Conservation (phyloP, 768 basidiomycete species). For the Inosperma sp. region DNA sequence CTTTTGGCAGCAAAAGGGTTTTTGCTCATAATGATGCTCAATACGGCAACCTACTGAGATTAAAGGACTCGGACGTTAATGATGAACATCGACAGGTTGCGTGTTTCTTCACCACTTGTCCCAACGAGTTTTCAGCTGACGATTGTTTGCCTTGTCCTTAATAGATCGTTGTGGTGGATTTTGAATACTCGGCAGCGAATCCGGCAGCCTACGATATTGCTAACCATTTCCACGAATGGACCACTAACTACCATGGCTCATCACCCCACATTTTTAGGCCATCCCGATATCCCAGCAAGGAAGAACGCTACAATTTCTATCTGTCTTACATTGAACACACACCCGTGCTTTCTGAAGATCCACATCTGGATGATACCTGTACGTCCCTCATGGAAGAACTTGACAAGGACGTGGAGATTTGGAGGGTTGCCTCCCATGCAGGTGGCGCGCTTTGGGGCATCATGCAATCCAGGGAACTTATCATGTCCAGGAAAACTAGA, state of each 20-base stretch:
- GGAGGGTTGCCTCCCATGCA: conserved; percentile 87
- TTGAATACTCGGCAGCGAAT: conserved; percentile 93
- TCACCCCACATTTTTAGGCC: conserved; percentile 62
- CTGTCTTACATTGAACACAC: conserved; percentile 67
- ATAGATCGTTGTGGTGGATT: conserved; percentile 92
- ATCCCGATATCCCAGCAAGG: conserved; percentile 63
- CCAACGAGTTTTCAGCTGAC: neutral
- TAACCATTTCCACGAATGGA: conserved; percentile 98
- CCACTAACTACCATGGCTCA: conserved; percentile 78
- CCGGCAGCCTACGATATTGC: conserved; percentile 93
- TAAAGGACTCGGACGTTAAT: conserved; percentile 52
- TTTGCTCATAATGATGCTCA: conserved; percentile 95
- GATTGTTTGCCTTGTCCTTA: conserved; percentile 5
- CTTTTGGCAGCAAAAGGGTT: conserved; percentile 59
- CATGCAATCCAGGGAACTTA: conserved; percentile 77
- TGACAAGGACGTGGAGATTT: conserved; percentile 74
- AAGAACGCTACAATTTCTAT: conserved; percentile 81
- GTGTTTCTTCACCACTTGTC: conserved; percentile 7
- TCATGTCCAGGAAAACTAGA: conserved; percentile 51
- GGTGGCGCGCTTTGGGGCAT: conserved; percentile 96
- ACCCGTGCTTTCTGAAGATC: conserved; percentile 30
- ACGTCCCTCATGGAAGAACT: conserved; percentile 51
- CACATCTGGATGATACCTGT: conserved; percentile 28
- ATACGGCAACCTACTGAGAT: conserved; percentile 84
- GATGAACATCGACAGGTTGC: conserved; percentile 76